These are phyloP conservation scores for Postia placenta DNA, from an alignment of 768 basidiomycete genomes.

Conservation along the genomic window DNA sequence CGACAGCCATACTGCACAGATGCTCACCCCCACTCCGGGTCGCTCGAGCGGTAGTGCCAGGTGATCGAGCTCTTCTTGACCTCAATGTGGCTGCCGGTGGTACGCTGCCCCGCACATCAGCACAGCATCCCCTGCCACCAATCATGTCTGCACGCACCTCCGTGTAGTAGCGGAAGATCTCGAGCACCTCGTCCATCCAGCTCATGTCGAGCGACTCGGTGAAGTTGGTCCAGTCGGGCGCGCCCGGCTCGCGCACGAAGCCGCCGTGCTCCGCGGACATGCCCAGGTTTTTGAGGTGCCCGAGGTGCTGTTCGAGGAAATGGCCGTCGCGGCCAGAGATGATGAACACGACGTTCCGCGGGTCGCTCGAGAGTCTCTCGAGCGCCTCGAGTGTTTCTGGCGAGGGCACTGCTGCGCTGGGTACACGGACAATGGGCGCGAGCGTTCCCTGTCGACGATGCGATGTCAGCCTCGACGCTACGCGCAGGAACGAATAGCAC, in stretches of 20 bases:
- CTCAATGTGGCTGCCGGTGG: constrained; percentile 95
- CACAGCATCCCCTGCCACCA: no score
- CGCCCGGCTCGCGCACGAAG: constrained; percentile 75
- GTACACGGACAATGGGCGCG: constrained; percentile 93
- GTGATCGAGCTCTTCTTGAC: constrained; percentile 96
- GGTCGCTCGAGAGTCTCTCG: constrained; percentile 64
- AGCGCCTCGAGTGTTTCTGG: constrained; percentile 70
- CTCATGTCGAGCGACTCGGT: constrained; percentile 93
- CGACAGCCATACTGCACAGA: neutral
- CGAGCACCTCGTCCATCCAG: constrained; percentile 94
- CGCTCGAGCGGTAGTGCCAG: constrained; percentile 91
- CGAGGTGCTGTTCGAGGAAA: constrained; percentile 90
- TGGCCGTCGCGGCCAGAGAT: constrained; percentile 93
- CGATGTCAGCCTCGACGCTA: neutral
- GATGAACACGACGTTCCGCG: constrained; percentile 90
- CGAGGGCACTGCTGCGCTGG: constrained; percentile 82
- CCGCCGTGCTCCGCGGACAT: constrained; percentile 96
- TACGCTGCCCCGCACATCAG: constrained; percentile 42
- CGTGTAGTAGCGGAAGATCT: constrained; percentile 95
- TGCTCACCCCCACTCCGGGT: constrained; percentile 93
- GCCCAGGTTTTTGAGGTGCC: constrained; percentile 75
- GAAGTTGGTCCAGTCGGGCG: constrained; percentile 73
- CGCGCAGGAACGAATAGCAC: neutral
- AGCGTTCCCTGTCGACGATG: constrained; percentile 69
- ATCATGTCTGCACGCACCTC: constrained; percentile 55